These are phyloP conservation scores for Wickerhamomyces sp. DNA, from an alignment of 1,139 yeast genomes.

Conservation along the genomic window DNA sequence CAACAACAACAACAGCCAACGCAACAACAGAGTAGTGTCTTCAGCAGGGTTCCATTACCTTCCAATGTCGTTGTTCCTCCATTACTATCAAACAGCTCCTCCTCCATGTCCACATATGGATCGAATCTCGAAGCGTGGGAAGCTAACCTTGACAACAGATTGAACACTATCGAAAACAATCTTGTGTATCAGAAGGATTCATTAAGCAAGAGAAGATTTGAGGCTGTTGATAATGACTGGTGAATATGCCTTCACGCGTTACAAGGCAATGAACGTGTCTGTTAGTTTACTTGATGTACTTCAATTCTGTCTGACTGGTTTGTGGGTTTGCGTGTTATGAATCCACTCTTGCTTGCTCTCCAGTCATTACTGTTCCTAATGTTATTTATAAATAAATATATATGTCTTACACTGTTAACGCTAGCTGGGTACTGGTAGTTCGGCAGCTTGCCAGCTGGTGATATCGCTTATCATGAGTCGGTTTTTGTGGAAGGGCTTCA, in stretches of 20 bases:
- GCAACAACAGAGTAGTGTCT: slow-evolving; percentile 2
- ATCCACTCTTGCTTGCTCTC: not conserved
- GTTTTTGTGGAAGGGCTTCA: no score
- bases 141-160: slow-evolving; percentile 34
- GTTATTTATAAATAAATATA: no score
- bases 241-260: slow-evolving; percentile 2
- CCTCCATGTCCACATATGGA: slow-evolving; percentile 23
- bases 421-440: no score
- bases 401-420: no score
- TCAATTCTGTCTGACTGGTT: not conserved
- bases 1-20: slow-evolving; percentile 2
- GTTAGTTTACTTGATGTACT: not conserved
- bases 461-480: no score
- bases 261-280: not conserved
- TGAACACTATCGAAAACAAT: slow-evolving; percentile 29
- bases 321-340: not conserved
- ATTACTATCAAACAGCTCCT: slow-evolving; percentile 16
- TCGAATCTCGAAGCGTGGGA: slow-evolving; percentile 50
- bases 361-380: no score
- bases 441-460: no score
- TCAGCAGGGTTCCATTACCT: slow-evolving; percentile 52
- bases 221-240: slow-evolving; percentile 31
- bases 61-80: slow-evolving; percentile 29
- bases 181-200: slow-evolving; percentile 29
- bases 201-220: slow-evolving; percentile 36